Base-by-base conservation (phyloP, 139 green algal species). In the Eudorina sp. region DNA sequence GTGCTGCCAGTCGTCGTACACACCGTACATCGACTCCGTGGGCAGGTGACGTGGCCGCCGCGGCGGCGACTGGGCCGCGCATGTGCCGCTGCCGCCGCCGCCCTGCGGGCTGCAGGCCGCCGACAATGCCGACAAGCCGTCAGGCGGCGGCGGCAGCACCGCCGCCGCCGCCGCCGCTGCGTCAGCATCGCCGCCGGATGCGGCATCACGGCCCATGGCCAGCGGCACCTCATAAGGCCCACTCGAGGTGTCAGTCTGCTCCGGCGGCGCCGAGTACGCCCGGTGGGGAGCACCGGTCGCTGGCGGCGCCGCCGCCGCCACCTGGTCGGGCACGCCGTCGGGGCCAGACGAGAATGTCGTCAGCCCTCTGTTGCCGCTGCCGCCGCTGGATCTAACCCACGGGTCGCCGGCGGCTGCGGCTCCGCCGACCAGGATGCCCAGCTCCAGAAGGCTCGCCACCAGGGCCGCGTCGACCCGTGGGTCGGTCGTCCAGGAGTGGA, bases 401-500 rank as follows among this genome's bases (percentile, higher is more conserved):
- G 23, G 68, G 4, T 72, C 62, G 4, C 29, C 29, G 2, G 13
- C 3, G 31, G 14, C n/a, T n/a, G n/a, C n/a, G n/a, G n/a, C 72
- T 34, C 38, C 23, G 48, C 31, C 48, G 27, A 55, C 5, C 8
- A 86, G 62, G 16, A 80, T 34, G 66, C 66, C 66, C 0, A 41
- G 29, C 34, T 55, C 46, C 31, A 25, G 4, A 31, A 80, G 64
- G 40, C 38, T 66, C 31, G 66, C 82, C 66, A 21, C 31, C 66
- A 88, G 25, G 41, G 82, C 45, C 16, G 1, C 1, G 23, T 88
- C 82, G 4, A 74, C 48, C 0, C 34, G 3, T 31, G 64, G 6
- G 36, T 88, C 82, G 11, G 3, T 29, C 40, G 38, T 48, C 82
- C 82, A 88, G 34, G 25, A 2, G 51, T 88, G 82, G 36, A 88